Evolutionary conservation across 495 filamentous ascomycete species (phyloP).

Genomic region (Ascobolus immersus): DNA sequence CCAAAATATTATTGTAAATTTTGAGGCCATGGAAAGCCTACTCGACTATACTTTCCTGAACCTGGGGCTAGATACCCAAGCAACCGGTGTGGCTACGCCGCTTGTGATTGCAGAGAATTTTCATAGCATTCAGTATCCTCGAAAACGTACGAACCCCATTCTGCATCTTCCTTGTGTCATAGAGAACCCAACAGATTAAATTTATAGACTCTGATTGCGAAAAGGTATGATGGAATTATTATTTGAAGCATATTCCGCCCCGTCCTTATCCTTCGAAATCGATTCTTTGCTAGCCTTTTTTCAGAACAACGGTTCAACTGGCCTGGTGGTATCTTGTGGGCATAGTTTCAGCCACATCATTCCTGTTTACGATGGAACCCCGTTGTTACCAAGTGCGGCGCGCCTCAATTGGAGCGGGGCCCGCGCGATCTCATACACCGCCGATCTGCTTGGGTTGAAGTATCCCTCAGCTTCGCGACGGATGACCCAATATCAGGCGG

Average conservation of each 20-base stretch:
- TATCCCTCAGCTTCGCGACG: no score
- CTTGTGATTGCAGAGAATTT: constrained; percentile 92
- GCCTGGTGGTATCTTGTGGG: constrained; percentile 72
- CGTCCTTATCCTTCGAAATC: constrained; percentile 74
- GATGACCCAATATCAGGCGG: no score
- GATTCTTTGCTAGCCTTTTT: constrained; percentile 87
- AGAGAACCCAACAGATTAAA: not conserved
- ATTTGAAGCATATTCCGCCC: constrained; percentile 79
- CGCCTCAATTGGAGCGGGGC: constrained; percentile 85
- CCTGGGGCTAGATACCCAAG: constrained; percentile 53
- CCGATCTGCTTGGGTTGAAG: constrained; percentile 75
- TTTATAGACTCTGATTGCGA: not conserved
- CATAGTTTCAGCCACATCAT: constrained; percentile 91
- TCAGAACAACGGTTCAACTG: constrained; percentile 69
- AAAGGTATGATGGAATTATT: constrained; percentile 88
- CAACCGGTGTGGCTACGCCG: constrained; percentile 50
- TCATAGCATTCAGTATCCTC: constrained; percentile 62
- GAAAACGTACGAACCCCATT: constrained; percentile 38
- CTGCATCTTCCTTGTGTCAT: not conserved
- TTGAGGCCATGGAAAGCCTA: constrained; percentile 85
- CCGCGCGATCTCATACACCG: constrained; percentile 66
- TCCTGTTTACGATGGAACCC: constrained; percentile 62
- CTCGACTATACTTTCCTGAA: constrained; percentile 84
- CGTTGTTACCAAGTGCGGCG: constrained; percentile 57
- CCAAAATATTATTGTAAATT: constrained; percentile 77